phyloP scores from a whole-genome alignment of 495 filamentous ascomycete genomes.

The Halenospora varia region DNA sequence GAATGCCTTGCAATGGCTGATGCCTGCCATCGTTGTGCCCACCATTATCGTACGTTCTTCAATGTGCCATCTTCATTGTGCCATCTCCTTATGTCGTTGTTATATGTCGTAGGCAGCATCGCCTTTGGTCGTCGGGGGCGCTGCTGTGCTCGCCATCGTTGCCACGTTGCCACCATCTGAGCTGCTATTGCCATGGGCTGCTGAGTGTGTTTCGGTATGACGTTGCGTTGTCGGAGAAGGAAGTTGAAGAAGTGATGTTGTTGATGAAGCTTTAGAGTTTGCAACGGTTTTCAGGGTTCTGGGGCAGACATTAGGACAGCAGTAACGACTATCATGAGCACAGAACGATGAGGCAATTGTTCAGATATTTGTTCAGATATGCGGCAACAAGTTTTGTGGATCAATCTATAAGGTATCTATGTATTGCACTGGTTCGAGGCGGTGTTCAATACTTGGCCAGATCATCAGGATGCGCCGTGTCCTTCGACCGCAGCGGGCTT shows the following conservation, averaged over 20 bases:
- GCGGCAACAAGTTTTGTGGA: slow-evolving; percentile 7
- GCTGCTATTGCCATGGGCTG: no score
- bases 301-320: slow-evolving; percentile 6
- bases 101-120: slow-evolving; percentile 9
- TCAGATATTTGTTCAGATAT: slow-evolving; percentile 12
- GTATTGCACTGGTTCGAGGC: slow-evolving; percentile 11
- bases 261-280: slow-evolving; percentile 7
- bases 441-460: slow-evolving; percentile 16
- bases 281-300: slow-evolving; percentile 3
- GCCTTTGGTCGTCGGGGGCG: slow-evolving; percentile 6
- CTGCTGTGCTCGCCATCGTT: slow-evolving; percentile 6
- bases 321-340: slow-evolving; percentile 7
- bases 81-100: slow-evolving; percentile 9
- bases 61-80: slow-evolving; percentile 14
- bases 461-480: slow-evolving; percentile 18
- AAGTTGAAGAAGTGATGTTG: slow-evolving; percentile 2
- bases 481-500: slow-evolving; percentile 18
- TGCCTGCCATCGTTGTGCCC: slow-evolving; percentile 20
- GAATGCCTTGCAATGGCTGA: slow-evolving; percentile 15
- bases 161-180: slow-evolving; percentile 5
- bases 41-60: slow-evolving; percentile 17
- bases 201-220: no score
- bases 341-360: slow-evolving; percentile 7
- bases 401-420: slow-evolving; percentile 12
- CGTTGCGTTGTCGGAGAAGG: not conserved